Percentiles rank a stretch among this genome's conserved stretches.
phyloP scores from a whole-genome alignment of 2,329 filamentous ascomycete species.

The Hymenoscyphus repandus region DNA sequence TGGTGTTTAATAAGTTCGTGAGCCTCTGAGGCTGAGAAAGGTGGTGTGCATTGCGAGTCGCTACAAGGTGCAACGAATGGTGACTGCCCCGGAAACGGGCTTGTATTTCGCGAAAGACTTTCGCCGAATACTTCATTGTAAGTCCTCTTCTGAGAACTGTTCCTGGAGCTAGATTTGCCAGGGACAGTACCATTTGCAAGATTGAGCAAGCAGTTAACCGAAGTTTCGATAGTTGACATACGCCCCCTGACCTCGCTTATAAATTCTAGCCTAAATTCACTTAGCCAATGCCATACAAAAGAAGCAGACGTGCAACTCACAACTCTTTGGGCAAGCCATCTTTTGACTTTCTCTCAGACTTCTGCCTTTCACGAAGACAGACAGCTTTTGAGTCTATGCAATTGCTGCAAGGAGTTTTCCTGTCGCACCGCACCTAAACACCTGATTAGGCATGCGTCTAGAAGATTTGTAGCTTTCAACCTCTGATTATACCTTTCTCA shows the following conservation, averaged over 20 bases:
- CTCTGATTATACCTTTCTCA: constrained; percentile 3
- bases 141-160: neutral
- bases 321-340: constrained; percentile 1
- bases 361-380: constrained; percentile 8
- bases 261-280: neutral
- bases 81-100: neutral
- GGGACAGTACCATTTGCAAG: neutral
- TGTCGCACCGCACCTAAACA: constrained; percentile 11
- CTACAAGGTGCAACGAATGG: neutral
- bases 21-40: constrained; percentile 8
- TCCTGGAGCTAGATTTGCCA: neutral
- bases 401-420: constrained; percentile 10
- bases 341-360: neutral
- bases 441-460: neutral
- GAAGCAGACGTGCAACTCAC: neutral
- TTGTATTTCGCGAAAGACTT: neutral
- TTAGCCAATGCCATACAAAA: neutral
- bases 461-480: neutral
- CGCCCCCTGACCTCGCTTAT: constrained; percentile 6
- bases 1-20: constrained; percentile 8
- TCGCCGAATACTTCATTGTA: neutral
- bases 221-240: constrained; percentile 4
- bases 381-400: constrained; percentile 6
- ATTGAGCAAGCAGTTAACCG: constrained; percentile 1
- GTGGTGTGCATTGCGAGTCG: neutral